A percentile compares a stretch with the other conserved stretches of the same genome.
Evolutionary conservation across 495 filamentous ascomycete species (phyloP).

Genomic region (Tuber aestivum): DNA sequence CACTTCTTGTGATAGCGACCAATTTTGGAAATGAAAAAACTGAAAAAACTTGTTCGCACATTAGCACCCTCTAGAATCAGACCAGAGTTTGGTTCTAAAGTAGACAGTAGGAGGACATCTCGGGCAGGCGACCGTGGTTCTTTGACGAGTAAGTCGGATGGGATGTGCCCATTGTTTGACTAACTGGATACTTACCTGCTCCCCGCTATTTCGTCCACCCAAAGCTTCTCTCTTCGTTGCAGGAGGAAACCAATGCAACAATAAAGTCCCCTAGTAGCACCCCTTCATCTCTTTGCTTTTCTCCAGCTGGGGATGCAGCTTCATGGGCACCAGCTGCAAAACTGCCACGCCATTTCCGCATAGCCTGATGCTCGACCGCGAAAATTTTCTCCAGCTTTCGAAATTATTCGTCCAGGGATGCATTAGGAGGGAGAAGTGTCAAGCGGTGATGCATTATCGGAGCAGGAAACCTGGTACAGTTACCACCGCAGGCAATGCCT

Average conservation of each 20-base stretch:
- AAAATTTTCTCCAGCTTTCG: not conserved
- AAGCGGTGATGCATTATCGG: not conserved
- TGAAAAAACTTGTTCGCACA: not conserved
- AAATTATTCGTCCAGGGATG: not conserved
- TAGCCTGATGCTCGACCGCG: not conserved
- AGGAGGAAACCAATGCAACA: not conserved
- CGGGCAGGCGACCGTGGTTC: not conserved
- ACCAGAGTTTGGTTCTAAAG: not conserved
- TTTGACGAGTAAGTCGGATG: not conserved
- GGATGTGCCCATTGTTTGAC: not conserved
- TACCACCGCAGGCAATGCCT: not conserved
- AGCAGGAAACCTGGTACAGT: not conserved
- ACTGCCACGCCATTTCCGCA: not conserved
- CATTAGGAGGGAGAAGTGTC: not conserved
- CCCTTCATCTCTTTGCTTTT: not conserved
- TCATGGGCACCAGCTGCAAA: not conserved
- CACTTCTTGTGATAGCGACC: not conserved
- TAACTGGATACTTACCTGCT: not conserved
- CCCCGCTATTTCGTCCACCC: not conserved
- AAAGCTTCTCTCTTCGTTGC: not conserved
- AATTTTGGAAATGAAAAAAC: not conserved
- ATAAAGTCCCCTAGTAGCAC: not conserved
- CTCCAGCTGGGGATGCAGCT: not conserved
- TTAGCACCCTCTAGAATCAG: not conserved
- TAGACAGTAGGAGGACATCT: not conserved